Conservation (phyloP, 2,329 filamentous ascomycete species). For the Fusarium piperis region DNA sequence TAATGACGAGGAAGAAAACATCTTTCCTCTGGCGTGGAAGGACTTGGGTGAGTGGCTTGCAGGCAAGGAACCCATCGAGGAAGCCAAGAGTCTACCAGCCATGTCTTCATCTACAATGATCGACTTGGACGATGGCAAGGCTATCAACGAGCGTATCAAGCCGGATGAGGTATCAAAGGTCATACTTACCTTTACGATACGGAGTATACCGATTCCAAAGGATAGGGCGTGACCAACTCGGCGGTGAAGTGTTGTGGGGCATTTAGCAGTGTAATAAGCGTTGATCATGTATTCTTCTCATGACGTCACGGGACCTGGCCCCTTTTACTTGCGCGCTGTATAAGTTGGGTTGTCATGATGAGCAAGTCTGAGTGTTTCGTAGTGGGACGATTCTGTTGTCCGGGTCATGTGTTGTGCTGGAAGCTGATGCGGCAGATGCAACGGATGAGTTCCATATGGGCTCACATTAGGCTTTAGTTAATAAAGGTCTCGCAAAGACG, state of each 20-base stretch:
- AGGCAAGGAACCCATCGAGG: neutral
- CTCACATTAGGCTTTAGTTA: constrained; percentile 13
- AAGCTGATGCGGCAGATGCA: constrained; percentile 1
- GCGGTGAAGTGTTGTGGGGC: neutral
- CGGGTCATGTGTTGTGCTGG: constrained; percentile 19
- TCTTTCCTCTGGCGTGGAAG: too few relatives aligned
- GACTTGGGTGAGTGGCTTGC: neutral
- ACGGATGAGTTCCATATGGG: constrained; percentile 5
- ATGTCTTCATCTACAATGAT: neutral
- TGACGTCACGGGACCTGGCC: neutral
- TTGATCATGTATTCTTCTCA: constrained; percentile 29
- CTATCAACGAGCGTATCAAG: neutral
- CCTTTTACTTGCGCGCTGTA: neutral
- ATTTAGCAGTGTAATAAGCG: constrained; percentile 40
- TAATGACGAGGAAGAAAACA: too few relatives aligned
- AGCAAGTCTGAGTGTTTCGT: constrained; percentile 8
- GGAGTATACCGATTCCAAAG: neutral
- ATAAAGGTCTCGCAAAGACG: neutral
- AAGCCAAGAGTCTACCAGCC: neutral
- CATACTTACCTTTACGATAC: neutral
- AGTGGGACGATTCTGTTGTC: constrained; percentile 9
- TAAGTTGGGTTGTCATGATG: neutral
- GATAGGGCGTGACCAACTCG: neutral
- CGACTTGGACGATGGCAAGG: neutral
- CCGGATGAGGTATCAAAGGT: neutral